Evolutionary conservation across 2,329 filamentous ascomycete genomes (phyloP), one percentile per base, ranked within the genome.

Genomic region (Sporothrix humicola): DNA sequence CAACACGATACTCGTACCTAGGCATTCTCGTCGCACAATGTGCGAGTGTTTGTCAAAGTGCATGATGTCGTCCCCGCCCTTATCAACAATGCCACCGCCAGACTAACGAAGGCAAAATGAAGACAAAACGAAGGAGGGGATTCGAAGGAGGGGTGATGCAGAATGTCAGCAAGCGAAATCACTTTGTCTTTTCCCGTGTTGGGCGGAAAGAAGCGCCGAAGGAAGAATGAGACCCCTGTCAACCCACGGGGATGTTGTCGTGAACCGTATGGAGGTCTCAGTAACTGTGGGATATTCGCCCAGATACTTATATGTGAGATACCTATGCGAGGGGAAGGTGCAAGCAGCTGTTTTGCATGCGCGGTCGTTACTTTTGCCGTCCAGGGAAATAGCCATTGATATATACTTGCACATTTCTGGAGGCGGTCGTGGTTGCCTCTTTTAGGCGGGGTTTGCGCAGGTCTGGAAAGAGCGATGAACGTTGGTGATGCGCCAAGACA

Each of bases 171-270:
- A 71, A 71, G 52, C 37, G 69, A 61, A 31, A 44, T 56, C 9
- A 69, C 31, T 48, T 23, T 50, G 2, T 26, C 12, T 20, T 46
- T 37, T 42, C 20, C 71, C 54, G 65, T 59, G 65, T 52, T 63
- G 66, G 72, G 72, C 72, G 72, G 72, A 65, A 73, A 58, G 56
- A 70, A 54, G 65, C 72, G 71, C 65, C 72, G 66, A 69, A 73
- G 56, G 54, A 63, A 70, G 20, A 73, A 69, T 73, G 46, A 54
- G 61, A 46, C 59, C 48, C 71, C 50, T 56, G 31, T 42, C 59
- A 8, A 50, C 56, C 44, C 3, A 23, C 44, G 68, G 13, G 52
- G 37, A 59, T 46, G 50, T 31, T 56, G 66, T 56, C 50, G 50
- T 44, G 66, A 69, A 54, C 46, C 23, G 37, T 20, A 10, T 23